Base-by-base conservation (phyloP, 345 rosid species). In the Salix exigua region DNA sequence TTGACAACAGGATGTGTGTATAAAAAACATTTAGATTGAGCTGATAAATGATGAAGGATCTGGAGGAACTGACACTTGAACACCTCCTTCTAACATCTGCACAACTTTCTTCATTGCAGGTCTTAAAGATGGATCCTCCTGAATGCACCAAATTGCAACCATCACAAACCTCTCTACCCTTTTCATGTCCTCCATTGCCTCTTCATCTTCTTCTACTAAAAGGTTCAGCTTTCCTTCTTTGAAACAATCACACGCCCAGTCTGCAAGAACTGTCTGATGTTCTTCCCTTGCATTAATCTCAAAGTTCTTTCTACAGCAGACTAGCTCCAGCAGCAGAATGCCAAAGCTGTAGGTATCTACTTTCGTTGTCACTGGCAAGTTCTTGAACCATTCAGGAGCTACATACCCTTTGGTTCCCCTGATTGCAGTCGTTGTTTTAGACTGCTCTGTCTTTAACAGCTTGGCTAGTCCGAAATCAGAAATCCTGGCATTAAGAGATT, bases 361-460 rank as follows among this genome's bases (percentile, higher is more conserved):
- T 61, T 85, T 87, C 17, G 55, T 83, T n/a, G 89, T 83, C 11
- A 86, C 40, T 0, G 88, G 86, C 83, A 73, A 63, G 81, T 66
- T 86, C 31, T 63, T 77, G 74, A 87, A 86, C 87, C 88, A 85
- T 78, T 82, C 88, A 13, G 90, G 88, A 0, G 85, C 87, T 7
- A 83, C 73, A 46, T 80, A 83, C 13, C 90, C 88, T 68, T 53
- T 85, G 18, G 88, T 83, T 33, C 87, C 86, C 35, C 87, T 75
- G 35, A 83, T 68, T 23, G 48, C 71, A 0, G 88, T 87, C 0
- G 61, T 16, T 2, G 86, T 85, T n/a, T 58, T 53, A 10, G 75
- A 82, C 33, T 85, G 87, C 50, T 77, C 78, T 4, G 72, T 14
- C 64, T 51, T 66, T 72, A 67, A 16, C 40, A 86, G 87, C 79